Base-by-base conservation (phyloP, 352 stramenopile species). In the Pythium monospermum region DNA sequence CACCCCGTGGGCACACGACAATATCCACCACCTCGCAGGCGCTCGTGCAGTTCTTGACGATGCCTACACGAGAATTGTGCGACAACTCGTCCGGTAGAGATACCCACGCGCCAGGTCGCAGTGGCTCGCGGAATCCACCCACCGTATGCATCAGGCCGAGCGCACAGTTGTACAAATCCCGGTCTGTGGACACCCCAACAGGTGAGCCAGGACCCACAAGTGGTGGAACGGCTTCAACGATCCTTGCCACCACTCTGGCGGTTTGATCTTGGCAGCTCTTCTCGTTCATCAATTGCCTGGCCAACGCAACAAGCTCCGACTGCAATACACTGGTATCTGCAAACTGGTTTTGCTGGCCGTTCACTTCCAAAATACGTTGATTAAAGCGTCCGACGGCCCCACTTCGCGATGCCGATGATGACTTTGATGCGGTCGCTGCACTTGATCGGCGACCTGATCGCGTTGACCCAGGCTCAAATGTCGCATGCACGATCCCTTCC, bases 321-420 rank as follows among this genome's bases (percentile, higher is more conserved):
- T 51, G 5, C 16, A 63, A 22, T 22, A 18, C 28, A 16, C 21
- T 36, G 1, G 41, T 1, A 42, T 63, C 49, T 0, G 8, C 1
- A 27, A 63, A 16, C 13, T 49, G 35, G n/a, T 51, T 31, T 4
- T 7, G 19, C n/a, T 18, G 33, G 26, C 6, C 41, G 18, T 3
- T 16, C 48, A 19, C 8, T 27, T n/a, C 15, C 6, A 18, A 25
- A 21, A 56, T 39, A 1, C 30, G 40, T 23, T 41, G 5, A 28
- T 86, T 86, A 40, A 84, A 78, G 6, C 60, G 58, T 4, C 61
- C 62, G 33, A 82, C 63, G 18, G 73, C 32, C 19, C 66, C 61
- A 35, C 61, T 61, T 49, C 66, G 54, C 3, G 56, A 32, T 54
- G 73, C 75, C n/a, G 61, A 73, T 25, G 49, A 10, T 5, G 58